These are phyloP conservation scores for Gymnopilus junonius DNA, from an alignment of 768 basidiomycete genomes.

Conservation along the genomic window DNA sequence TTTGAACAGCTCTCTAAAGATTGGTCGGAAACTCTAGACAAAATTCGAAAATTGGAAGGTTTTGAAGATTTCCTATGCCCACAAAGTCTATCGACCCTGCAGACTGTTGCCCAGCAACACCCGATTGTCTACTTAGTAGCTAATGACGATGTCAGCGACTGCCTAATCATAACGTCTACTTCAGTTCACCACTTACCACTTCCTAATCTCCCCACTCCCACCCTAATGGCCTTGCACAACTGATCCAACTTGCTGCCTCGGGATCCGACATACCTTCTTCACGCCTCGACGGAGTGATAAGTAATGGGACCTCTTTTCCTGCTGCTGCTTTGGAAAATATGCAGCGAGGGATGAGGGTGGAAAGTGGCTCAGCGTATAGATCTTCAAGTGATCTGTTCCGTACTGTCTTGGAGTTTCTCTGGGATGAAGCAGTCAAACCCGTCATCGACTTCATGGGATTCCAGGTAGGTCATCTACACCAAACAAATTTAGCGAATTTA, in stretches of 20 bases:
- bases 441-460: constrained; percentile 5
- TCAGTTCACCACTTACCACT: constrained; percentile 8
- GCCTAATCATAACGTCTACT: constrained; percentile 14
- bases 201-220: background rate
- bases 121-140: constrained; percentile 12
- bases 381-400: constrained; percentile 4
- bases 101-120: background rate
- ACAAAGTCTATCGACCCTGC: background rate
- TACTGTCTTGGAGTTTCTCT: background rate
- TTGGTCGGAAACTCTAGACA: constrained; percentile 3
- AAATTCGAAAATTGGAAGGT: constrained; percentile 5
- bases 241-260: background rate
- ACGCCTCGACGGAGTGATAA: background rate
- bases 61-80: constrained; percentile 17
- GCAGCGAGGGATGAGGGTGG: background rate
- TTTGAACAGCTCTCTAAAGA: constrained; percentile 6
- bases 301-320: too few species aligned
- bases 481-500: background rate
- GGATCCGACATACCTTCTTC: background rate
- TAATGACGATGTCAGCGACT: constrained; percentile 7
- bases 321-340: too few species aligned
- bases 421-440: constrained; percentile 6
- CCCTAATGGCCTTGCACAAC: background rate
- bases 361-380: background rate
- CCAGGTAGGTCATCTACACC: background rate